Evolutionary conservation across 768 basidiomycete genomes (phyloP), one percentile per base, ranked within the genome.

Genomic region (Phylloporus sp.): DNA sequence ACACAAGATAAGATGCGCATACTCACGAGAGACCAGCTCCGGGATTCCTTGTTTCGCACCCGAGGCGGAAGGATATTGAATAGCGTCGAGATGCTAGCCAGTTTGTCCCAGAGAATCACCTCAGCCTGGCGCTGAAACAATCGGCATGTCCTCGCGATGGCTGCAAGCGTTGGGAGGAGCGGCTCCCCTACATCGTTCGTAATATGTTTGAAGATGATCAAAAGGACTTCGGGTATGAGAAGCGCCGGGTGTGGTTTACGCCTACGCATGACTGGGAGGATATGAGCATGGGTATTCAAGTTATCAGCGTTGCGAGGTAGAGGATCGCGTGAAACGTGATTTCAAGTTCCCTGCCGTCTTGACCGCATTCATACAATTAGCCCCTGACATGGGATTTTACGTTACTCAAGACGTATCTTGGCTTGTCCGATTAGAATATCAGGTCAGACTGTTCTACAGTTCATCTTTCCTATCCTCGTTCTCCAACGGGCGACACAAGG

Each of bases 401-500:
- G n/a, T n/a, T n/a, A n/a, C n/a, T 39, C 18, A 10, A 6, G 31
- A 32, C 32, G 7, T 6, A 32, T 16, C 6, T 32, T 6, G 15
- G 16, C 43, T 27, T 47, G 32, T 44, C 27, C 22, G n/a, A 28
- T 45, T 24, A 29, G 41, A 49, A 52, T 53, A 36, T 27, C 24
- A 28, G 22, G 41, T 42, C 49, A 24, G 6, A 15, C 11, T 23
- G 16, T 29, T 40, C 52, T 70, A 69, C 46, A 69, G 45, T 36
- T 69, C 68, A 22, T 66, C 68, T 32, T 62, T 70, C 31, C 32
- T 67, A 42, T 57, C 60, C 29, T 58, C 61, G 22, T 72, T 69
- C n/a, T 70, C 73, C 32, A 70, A 60, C 2, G 67, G 59, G 26
- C 81, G 66, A 66, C 94, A 97, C 48, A 97, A 69, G 2, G 93